A percentile compares a stretch with the other conserved stretches of the same genome.
Evolutionary conservation across 2,329 filamentous ascomycete genomes (phyloP).

Genomic region (Cytospora paraplurivora): DNA sequence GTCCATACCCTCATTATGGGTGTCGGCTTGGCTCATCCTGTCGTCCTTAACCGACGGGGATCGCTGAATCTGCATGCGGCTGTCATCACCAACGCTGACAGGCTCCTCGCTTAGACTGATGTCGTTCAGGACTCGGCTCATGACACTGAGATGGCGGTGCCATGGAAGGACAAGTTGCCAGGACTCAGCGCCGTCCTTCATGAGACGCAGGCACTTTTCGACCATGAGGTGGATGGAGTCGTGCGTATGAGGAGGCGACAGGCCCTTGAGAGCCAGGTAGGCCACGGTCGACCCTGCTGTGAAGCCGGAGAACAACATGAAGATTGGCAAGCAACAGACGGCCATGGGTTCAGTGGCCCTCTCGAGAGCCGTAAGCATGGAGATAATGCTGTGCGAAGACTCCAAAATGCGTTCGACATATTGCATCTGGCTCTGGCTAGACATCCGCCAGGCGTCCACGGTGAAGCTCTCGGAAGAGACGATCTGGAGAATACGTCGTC

Average conservation of each 20-base stretch:
- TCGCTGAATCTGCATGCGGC: conserved; percentile 37
- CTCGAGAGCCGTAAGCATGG: conserved; percentile 58
- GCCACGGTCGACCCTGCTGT: conserved; percentile 63
- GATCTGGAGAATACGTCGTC: conserved; percentile 59
- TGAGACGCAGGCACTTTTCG: conserved; percentile 59
- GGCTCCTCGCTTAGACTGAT: conserved; percentile 45
- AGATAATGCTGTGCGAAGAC: conserved; percentile 60
- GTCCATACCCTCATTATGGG: conserved; percentile 59
- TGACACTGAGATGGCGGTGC: conserved; percentile 62
- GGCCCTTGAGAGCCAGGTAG: conserved; percentile 63
- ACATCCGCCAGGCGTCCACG: conserved; percentile 55
- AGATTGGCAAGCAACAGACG: conserved; percentile 63
- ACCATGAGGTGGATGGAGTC: conserved; percentile 61
- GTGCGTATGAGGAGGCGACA: conserved; percentile 57
- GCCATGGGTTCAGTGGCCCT: conserved; percentile 59
- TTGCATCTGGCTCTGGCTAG: conserved; percentile 51
- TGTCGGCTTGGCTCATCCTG: conserved; percentile 55
- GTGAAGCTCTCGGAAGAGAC: conserved; percentile 56
- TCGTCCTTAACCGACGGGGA: conserved; percentile 57
- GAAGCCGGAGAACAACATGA: conserved; percentile 65
- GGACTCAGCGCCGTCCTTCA: conserved; percentile 59
- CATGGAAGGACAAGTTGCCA: conserved; percentile 63
- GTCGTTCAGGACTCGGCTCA: conserved; percentile 62
- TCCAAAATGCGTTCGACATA: conserved; percentile 60
- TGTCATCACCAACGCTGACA: conserved; percentile 40